These are phyloP conservation scores for Porphyra umbilicalis DNA, from an alignment of 31 red algal genomes.

Conservation along the genomic window DNA sequence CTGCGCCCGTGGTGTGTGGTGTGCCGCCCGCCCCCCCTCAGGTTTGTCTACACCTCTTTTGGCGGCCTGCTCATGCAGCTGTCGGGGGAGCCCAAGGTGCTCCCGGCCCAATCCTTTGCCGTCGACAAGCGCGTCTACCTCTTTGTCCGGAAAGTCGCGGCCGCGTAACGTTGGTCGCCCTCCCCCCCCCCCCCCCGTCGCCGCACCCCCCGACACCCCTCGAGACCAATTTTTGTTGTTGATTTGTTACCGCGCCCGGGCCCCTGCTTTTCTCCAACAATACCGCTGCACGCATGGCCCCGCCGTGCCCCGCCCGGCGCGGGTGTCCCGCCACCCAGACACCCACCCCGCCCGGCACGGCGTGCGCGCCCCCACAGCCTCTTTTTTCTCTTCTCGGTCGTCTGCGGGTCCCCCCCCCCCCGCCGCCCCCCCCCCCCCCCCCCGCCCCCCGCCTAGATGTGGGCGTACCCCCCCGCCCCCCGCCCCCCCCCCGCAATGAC, in stretches of 20 bases:
- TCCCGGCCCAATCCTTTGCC: conserved; percentile 44
- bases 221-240: too few species aligned
- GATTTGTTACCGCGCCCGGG: too few species aligned
- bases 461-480: neutral
- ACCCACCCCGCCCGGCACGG: too few species aligned
- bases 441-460: neutral
- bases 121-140: conserved; percentile 63
- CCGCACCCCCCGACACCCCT: neutral
- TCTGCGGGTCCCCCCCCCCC: neutral
- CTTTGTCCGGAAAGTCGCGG: conserved; percentile 46
- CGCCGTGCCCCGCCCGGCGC: too few species aligned
- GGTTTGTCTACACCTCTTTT: conserved; percentile 69
- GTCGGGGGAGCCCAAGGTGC: conserved; percentile 44
- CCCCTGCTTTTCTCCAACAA: too few species aligned
- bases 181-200: neutral
- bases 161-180: neutral
- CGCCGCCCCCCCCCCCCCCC: neutral
- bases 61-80: conserved; percentile 74
- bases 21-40: neutral
- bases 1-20: neutral
- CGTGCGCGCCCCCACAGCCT: too few species aligned
- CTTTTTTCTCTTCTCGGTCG: neutral
- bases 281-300: too few species aligned
- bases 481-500: neutral
- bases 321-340: too few species aligned